Evolutionary conservation across 2,329 filamentous ascomycete species (phyloP).

Genomic region (Pseudogymnoascus sp.): DNA sequence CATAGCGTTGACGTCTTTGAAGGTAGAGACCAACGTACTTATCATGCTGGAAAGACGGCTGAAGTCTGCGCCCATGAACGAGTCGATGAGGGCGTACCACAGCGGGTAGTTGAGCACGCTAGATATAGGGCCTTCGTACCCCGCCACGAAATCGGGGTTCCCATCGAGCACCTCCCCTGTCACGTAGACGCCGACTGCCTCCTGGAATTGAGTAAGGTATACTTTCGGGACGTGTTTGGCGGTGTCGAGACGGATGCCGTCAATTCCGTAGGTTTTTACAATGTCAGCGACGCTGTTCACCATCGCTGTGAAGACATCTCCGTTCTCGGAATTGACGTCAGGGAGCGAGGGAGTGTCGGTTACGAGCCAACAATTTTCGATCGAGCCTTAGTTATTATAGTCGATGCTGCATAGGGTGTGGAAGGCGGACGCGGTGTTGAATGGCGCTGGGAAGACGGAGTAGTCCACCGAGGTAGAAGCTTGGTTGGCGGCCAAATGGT

Average conservation of each 20-base stretch:
- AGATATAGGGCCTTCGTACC: slow-evolving; percentile 35
- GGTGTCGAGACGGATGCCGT: slow-evolving; percentile 41
- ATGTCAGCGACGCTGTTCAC: slow-evolving; percentile 33
- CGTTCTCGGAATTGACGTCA: slow-evolving; percentile 37
- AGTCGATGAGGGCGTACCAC: slow-evolving; percentile 36
- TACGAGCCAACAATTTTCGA: slow-evolving; percentile 39
- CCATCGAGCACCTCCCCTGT: slow-evolving; percentile 54
- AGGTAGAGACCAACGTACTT: slow-evolving; percentile 18
- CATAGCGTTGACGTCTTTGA: slow-evolving; percentile 18
- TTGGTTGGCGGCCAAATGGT: slow-evolving; percentile 43
- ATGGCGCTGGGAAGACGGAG: slow-evolving; percentile 38
- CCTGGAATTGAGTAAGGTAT: slow-evolving; percentile 47
- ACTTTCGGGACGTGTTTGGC: slow-evolving; percentile 36
- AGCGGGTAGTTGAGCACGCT: slow-evolving; percentile 15
- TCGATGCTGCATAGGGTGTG: slow-evolving; percentile 50
- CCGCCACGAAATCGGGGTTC: slow-evolving; percentile 39
- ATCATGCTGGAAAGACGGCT: slow-evolving; percentile 20
- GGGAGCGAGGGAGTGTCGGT: slow-evolving; percentile 37
- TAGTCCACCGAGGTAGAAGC: slow-evolving; percentile 42
- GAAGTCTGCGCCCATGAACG: slow-evolving; percentile 19
- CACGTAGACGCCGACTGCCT: slow-evolving; percentile 46
- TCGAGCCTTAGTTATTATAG: slow-evolving; percentile 39
- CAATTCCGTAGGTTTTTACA: slow-evolving; percentile 36
- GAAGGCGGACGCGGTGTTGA: slow-evolving; percentile 49
- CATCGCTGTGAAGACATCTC: slow-evolving; percentile 30